Percentiles rank a stretch among this genome's conserved stretches.
Conservation (phyloP, 2,329 filamentous ascomycete genomes). For the Trichoderma sp. region DNA sequence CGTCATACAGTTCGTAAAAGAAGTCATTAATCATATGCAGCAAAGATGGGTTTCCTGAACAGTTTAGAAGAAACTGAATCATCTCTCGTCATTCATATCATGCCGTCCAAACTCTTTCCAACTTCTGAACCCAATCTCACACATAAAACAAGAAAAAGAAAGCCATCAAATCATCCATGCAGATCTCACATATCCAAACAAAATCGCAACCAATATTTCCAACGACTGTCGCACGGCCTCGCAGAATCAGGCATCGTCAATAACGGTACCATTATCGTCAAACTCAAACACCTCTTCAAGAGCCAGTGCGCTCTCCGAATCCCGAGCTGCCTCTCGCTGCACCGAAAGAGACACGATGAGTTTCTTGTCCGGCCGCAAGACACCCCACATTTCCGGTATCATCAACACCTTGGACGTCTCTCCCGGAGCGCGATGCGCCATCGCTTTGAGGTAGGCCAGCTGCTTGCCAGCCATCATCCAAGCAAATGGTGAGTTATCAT, state of each 20-base stretch:
- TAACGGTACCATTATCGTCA: conserved; percentile 35
- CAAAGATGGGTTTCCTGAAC: not conserved
- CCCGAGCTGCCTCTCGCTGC: conserved; percentile 27
- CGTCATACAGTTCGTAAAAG: not conserved
- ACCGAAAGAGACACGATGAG: conserved; percentile 31
- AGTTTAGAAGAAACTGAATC: not conserved
- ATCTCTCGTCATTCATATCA: not conserved
- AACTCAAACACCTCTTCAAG: conserved; percentile 35
- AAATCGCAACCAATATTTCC: not conserved
- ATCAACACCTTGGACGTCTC: conserved; percentile 36
- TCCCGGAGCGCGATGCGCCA: conserved; percentile 11
- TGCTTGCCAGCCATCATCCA: conserved; percentile 54
- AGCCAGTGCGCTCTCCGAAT: conserved; percentile 31
- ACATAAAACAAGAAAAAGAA: not conserved
- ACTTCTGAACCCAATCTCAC: not conserved
- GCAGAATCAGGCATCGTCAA: conserved; percentile 34
- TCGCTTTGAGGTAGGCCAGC: conserved; percentile 51
- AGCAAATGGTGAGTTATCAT: conserved; percentile 40
- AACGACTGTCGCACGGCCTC: not conserved
- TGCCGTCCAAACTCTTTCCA: not conserved
- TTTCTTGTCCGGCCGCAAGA: conserved; percentile 41
- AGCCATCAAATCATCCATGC: not conserved
- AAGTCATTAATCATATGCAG: not conserved
- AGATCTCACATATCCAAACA: not conserved
- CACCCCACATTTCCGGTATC: conserved; percentile 40